phyloP scores from a whole-genome alignment of 73 alveolate species.

The Paraurostyla sp. region DNA sequence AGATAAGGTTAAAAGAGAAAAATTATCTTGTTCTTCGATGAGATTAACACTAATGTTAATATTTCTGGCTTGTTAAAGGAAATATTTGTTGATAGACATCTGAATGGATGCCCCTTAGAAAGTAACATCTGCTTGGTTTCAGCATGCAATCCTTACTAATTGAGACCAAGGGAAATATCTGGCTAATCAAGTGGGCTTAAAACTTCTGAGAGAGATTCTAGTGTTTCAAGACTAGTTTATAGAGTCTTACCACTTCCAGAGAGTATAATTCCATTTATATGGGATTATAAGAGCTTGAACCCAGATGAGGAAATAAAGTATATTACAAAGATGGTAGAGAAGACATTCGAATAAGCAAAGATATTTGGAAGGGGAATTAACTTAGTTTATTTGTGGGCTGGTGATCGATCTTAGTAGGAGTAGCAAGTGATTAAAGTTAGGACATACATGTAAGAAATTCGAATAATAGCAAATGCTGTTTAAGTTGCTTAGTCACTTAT shows the following conservation, averaged over 20 bases:
- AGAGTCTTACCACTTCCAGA: slow-evolving; percentile 84
- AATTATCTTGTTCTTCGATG: slow-evolving; percentile 84
- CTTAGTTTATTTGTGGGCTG: slow-evolving; percentile 19
- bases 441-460: slow-evolving; percentile 76
- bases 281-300: slow-evolving; percentile 76
- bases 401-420: not conserved
- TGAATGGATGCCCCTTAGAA: slow-evolving; percentile 74
- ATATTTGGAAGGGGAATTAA: slow-evolving; percentile 43
- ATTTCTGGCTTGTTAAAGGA: slow-evolving; percentile 76
- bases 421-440: slow-evolving; percentile 74
- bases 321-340: slow-evolving; percentile 77
- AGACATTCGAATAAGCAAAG: not conserved
- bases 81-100: slow-evolving; percentile 72
- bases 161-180: slow-evolving; percentile 39
- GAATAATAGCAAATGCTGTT: slow-evolving; percentile 63
- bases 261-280: slow-evolving; percentile 72
- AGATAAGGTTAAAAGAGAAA: slow-evolving; percentile 49
- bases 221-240: slow-evolving; percentile 70
- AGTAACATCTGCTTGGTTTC: slow-evolving; percentile 80
- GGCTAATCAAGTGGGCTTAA: slow-evolving; percentile 31
- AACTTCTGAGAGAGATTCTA: slow-evolving; percentile 22
- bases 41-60: slow-evolving; percentile 77
- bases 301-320: slow-evolving; percentile 67
- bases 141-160: slow-evolving; percentile 87
- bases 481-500: slow-evolving; percentile 66